Conservation (phyloP, 129 eudicot genomes). For the Chrysanthemum makinoi region DNA sequence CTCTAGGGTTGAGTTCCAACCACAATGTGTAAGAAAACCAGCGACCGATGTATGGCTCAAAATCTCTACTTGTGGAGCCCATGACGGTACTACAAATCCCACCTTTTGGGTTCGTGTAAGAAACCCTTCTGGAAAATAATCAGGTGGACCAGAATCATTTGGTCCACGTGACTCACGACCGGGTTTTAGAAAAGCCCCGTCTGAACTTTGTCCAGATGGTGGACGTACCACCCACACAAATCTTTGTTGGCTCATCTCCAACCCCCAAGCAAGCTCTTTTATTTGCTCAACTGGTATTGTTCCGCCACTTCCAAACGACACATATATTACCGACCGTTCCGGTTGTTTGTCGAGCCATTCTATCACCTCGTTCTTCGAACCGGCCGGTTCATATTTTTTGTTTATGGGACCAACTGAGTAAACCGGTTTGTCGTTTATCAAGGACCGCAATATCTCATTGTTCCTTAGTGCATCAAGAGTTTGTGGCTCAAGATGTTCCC, state of each 20-base stretch:
- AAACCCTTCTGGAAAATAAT: conserved; percentile 48
- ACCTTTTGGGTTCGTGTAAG: conserved; percentile 25
- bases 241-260: conserved; percentile 44
- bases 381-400: conserved; percentile 31
- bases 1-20: conserved; percentile 66
- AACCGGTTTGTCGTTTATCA: conserved; percentile 42
- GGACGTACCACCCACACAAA: conserved; percentile 56
- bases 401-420: conserved; percentile 64
- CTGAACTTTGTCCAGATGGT: conserved; percentile 1
- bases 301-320: conserved; percentile 64
- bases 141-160: conserved; percentile 6
- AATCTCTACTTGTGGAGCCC: conserved; percentile 59
- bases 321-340: conserved; percentile 43
- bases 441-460: conserved; percentile 24
- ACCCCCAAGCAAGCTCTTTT: conserved; percentile 46
- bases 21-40: conserved; percentile 62
- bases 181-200: conserved; percentile 10
- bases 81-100: conserved; percentile 42
- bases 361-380: conserved; percentile 22
- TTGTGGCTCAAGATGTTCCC: conserved; percentile 61
- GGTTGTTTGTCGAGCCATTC: conserved; percentile 68
- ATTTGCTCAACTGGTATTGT: conserved; percentile 34
- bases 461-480: conserved; percentile 39
- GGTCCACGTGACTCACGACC: conserved; percentile 6
- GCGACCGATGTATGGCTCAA: conserved; percentile 42